These are phyloP conservation scores for Zasmidium citrigriseum DNA, from an alignment of 2,329 filamentous ascomycete species.

Conservation along the genomic window DNA sequence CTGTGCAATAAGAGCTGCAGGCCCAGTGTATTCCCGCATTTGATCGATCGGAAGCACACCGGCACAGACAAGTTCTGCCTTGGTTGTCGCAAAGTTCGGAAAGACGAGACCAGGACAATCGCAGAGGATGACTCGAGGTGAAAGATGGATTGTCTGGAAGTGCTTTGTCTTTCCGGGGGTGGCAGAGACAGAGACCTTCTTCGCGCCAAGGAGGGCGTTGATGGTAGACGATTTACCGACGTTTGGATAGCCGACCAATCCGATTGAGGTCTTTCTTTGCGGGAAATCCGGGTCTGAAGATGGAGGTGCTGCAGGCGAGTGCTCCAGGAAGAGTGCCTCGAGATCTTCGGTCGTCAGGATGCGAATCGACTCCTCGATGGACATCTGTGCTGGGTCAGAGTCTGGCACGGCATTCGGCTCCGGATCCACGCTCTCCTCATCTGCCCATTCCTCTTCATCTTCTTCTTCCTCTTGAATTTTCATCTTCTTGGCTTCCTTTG, in stretches of 20 bases:
- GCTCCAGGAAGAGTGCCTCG: slow-evolving; percentile 80
- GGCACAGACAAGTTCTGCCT: slow-evolving; percentile 93
- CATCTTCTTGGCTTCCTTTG: slow-evolving; percentile 40
- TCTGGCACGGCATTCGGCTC: slow-evolving; percentile 37
- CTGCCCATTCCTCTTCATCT: slow-evolving; percentile 39
- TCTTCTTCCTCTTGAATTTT: slow-evolving; percentile 43
- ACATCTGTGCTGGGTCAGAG: slow-evolving; percentile 31
- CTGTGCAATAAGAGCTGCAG: slow-evolving; percentile 76
- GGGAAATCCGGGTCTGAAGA: slow-evolving; percentile 49
- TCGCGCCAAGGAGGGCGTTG: slow-evolving; percentile 96
- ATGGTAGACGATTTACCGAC: slow-evolving; percentile 99
- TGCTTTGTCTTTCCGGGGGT: slow-evolving; percentile 99
- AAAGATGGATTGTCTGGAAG: slow-evolving; percentile 96
- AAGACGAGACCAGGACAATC: slow-evolving; percentile 99
- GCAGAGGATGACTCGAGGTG: slow-evolving; percentile 84
- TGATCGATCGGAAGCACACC: slow-evolving; percentile 96
- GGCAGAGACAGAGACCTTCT: slow-evolving; percentile 96
- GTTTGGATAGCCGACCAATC: slow-evolving; percentile 96
- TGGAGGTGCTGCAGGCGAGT: slow-evolving; percentile 60
- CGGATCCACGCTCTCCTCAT: slow-evolving; percentile 39
- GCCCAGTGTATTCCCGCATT: slow-evolving; percentile 87
- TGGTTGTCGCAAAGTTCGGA: slow-evolving; percentile 95
- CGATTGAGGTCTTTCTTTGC: slow-evolving; percentile 77
- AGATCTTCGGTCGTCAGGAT: slow-evolving; percentile 93
- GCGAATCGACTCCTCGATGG: slow-evolving; percentile 54